Percentiles rank a stretch among this genome's conserved stretches.
Evolutionary conservation across 1,139 yeast genomes (phyloP).

Genomic region (Nakaseomyces glabratus): DNA sequence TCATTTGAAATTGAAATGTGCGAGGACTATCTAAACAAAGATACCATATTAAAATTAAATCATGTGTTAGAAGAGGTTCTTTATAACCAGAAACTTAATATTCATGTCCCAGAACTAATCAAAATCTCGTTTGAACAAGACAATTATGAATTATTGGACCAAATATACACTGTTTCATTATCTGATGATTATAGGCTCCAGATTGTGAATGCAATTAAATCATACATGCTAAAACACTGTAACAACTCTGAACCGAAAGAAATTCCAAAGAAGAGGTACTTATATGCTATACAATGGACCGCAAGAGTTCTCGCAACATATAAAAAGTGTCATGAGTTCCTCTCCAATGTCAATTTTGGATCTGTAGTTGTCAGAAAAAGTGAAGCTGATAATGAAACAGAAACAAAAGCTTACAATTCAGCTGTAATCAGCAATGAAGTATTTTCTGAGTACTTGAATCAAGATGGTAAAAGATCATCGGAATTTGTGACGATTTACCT

Average conservation of each 20-base stretch:
- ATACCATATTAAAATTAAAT: conserved; percentile 19
- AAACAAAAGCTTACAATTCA: conserved; percentile 39
- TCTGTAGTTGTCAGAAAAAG: conserved; percentile 3
- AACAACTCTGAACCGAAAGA: conserved; percentile 33
- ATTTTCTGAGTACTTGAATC: conserved; percentile 55
- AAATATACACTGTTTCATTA: conserved; percentile 17
- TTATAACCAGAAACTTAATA: conserved; percentile 19
- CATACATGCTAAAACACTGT: conserved; percentile 31
- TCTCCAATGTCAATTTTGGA: conserved; percentile 2
- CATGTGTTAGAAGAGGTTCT: conserved; percentile 19
- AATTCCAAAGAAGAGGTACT: conserved; percentile 32
- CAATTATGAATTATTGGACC: conserved; percentile 12
- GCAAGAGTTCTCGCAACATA: conserved; percentile 48
- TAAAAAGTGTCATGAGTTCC: conserved; percentile 44
- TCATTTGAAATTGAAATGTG: conserved; percentile 45
- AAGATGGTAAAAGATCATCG: conserved; percentile 45
- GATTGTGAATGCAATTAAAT: conserved; percentile 36
- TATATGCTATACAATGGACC: conserved; percentile 61
- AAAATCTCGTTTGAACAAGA: conserved; percentile 11
- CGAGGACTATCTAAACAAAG: conserved; percentile 17
- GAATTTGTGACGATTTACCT: conserved; percentile 69
- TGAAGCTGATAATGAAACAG: conserved; percentile 21
- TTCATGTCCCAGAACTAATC: conserved; percentile 12
- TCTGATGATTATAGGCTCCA: conserved; percentile 15
- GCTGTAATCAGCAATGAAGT: conserved; percentile 51